Base-by-base conservation (phyloP, 139 green algal genomes). In the Picochlorum sp. region DNA sequence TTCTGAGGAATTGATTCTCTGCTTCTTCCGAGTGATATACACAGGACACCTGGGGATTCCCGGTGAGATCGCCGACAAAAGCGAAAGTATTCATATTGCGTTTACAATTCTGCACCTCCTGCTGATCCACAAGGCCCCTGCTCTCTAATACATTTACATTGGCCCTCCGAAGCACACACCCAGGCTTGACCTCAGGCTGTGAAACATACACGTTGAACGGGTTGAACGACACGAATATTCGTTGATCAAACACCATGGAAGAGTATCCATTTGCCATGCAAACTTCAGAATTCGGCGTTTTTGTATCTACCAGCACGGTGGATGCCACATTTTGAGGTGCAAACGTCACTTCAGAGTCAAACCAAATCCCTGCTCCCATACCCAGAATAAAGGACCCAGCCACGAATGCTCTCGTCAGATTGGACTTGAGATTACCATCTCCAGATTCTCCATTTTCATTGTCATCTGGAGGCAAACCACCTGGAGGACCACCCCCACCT, bases 61-160 rank as follows among this genome's bases (percentile, higher is more conserved):
- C 75, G 14, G 87, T 71, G 33, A 99, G 64, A 69, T 99, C 91
- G 6, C 93, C 93, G 37, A 98, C 93, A 73, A 92, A 99, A 0
- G 88, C 93, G 78, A 99, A 99, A 2, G 93, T 99, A 78, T 98
- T 98, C 89, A 97, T 97, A 68, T 87, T 87, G 13, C 82, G 70
- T 74, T 94, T 97, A 81, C 93, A 99, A 25, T 75, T 50, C 43
- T 86, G 68, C 56, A 89, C 81, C 65, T 93, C 74, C 18, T 86
- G 69, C 9, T 60, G 26, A 20, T 65, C 73, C 3, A 99, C 84
- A 26, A 99, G 77, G 29, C 86, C 79, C n/a, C 88, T 66, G 7
- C 68, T 77, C 68, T 99, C 93, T 35, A 99, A 75, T 47, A 97
- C 81, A 26, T 76, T 78, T 41, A 96, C 79, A 72, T 98, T 99